Percentiles rank a stretch among this genome's conserved stretches.
phyloP scores from a whole-genome alignment of 148 eudicot genomes.

The Chenopodium quinoa region DNA sequence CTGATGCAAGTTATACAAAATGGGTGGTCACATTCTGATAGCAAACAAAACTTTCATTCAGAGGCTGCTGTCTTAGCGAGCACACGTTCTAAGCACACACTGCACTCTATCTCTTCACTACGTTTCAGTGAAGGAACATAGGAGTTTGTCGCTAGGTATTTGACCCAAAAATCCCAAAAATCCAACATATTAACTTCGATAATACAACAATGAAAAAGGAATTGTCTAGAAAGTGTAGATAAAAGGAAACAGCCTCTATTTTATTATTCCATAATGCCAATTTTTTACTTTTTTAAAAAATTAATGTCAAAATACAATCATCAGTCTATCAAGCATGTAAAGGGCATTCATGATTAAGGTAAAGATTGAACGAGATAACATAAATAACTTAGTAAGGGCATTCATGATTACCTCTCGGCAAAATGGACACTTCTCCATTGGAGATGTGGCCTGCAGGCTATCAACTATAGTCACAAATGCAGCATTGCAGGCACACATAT shows the following conservation, averaged over 20 bases:
- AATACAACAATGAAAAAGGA: no score
- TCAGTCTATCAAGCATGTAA: neutral
- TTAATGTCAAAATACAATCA: neutral
- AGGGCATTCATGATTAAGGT: neutral
- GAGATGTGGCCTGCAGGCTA: slow-evolving; percentile 59
- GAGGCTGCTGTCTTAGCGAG: slow-evolving; percentile 57
- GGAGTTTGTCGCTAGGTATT: no score
- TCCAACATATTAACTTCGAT: no score
- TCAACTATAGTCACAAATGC: slow-evolving; percentile 85
- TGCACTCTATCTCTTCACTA: slow-evolving; percentile 95
- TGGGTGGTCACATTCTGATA: slow-evolving; percentile 95
- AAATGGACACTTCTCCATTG: slow-evolving; percentile 72
- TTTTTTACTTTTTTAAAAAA: no score
- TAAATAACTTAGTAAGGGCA: neutral
- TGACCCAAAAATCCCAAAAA: no score
- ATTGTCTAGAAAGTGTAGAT: neutral
- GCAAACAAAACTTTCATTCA: slow-evolving; percentile 86
- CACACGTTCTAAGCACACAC: slow-evolving; percentile 93
- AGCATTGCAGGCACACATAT: slow-evolving; percentile 84
- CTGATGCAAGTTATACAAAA: slow-evolving; percentile 88
- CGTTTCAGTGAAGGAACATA: slow-evolving; percentile 60
- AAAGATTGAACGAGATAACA: neutral
- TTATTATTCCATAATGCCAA: neutral
- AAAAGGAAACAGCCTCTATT: neutral
- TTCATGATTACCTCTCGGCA: slow-evolving; percentile 64